Evolutionary conservation across 2,329 filamentous ascomycete genomes (phyloP), one percentile per base, ranked within the genome.

Genomic region (Trichoderma cornu-damae): DNA sequence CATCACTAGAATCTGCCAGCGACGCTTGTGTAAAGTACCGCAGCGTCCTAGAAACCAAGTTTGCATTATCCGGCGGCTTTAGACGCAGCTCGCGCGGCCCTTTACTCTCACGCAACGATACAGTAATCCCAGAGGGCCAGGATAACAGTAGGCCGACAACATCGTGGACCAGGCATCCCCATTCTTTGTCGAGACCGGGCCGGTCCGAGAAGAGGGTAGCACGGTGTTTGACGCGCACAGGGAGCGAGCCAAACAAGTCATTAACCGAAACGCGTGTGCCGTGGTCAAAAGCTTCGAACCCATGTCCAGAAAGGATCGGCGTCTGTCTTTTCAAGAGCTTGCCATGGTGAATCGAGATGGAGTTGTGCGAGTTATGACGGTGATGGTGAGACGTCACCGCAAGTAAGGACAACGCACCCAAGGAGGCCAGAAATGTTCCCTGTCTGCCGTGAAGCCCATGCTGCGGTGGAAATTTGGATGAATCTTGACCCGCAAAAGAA

Each of bases 161-260:
- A 5, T 77, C 72, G 49, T 75, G 78, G 60, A 82, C 80, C 14
- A 96, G 72, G 1, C 71, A 71, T 26, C 84, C 80, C 84, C 89
- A 93, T 52, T 88, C 79, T 61, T 79, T 87, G 18, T 80, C 70
- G 47, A 85, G 75, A 22, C 75, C 67, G 9, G 77, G 62, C 63
- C 76, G 78, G 65, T 83, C 75, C 37, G 77, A 69, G 61, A 76
- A 72, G 3, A 84, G 63, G 0, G 82, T 64, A 0, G 84, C 82
- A 61, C 91, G 82, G 64, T 91, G 88, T 68, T 94, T 96, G 24
- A 95, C 86, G 12, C 93, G 85, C 11, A 96, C 93, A 0, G 93
- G 91, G 83, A 96, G 89, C 59, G 86, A 88, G 0, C 92, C 91
- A 71, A 96, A 97, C 1, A 96, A 75, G 68, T 96, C 86, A 57